A percentile compares a stretch with the other conserved stretches of the same genome.
phyloP scores from a whole-genome alignment of 805 yeast species.

The Pichia phayaonensis region DNA sequence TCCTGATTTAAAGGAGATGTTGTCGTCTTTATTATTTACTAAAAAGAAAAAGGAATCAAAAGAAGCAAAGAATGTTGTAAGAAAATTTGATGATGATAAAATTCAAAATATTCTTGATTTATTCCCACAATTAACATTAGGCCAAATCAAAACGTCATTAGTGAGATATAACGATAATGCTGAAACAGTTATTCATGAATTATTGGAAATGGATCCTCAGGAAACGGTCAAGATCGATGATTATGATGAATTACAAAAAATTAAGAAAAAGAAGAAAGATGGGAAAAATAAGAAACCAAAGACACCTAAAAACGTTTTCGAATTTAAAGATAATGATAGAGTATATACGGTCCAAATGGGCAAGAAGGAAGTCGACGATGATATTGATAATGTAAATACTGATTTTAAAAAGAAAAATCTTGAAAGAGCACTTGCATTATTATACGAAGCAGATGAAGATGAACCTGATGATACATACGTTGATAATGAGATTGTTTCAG shows the following conservation, averaged over 20 bases:
- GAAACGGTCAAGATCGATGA: constrained; percentile 29
- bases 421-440: constrained; percentile 46
- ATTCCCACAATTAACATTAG: constrained; percentile 54
- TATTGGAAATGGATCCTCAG: constrained; percentile 55
- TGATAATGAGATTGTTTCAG: constrained; percentile 40
- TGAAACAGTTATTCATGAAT: constrained; percentile 47
- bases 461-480: constrained; percentile 77
- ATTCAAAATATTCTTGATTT: constrained; percentile 43
- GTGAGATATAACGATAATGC: constrained; percentile 41
- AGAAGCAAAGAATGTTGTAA: background rate
- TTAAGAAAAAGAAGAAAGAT: background rate
- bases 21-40: constrained; percentile 36
- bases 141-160: constrained; percentile 43
- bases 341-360: constrained; percentile 27
- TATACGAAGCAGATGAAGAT: constrained; percentile 74
- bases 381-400: constrained; percentile 18
- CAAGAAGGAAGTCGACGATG: constrained; percentile 23
- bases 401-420: constrained; percentile 52
- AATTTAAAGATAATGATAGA: constrained; percentile 10
- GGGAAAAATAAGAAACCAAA: constrained; percentile 7
- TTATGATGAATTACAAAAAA: constrained; percentile 15
- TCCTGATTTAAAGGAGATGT: constrained; percentile 45
- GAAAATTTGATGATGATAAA: constrained; percentile 26
- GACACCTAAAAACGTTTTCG: constrained; percentile 9
- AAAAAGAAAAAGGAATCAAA: background rate